Percentiles rank a stretch among this genome's conserved stretches.
Evolutionary conservation across 148 eudicot genomes (phyloP).

Genomic region (Rhododendron griersonianum): DNA sequence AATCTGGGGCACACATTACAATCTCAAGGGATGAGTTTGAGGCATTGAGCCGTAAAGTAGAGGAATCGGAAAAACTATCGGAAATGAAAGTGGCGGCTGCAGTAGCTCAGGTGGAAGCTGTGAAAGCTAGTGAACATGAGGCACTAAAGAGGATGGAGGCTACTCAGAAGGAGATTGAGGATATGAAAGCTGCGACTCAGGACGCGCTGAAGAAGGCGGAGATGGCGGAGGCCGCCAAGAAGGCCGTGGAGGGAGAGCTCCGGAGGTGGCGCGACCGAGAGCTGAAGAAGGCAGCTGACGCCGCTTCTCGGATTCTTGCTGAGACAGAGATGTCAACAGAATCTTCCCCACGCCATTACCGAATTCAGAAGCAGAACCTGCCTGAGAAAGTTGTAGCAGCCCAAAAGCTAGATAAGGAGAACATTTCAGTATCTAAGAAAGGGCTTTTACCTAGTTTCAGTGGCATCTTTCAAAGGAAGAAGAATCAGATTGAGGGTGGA

Average conservation of each 20-base stretch:
- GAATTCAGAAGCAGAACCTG: conserved; percentile 30
- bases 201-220: conserved; percentile 71
- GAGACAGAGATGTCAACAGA: conserved; percentile 37
- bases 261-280: conserved; percentile 76
- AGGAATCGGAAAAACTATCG: conserved; percentile 59
- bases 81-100: conserved; percentile 85
- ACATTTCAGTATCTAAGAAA: conserved; percentile 50
- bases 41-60: conserved; percentile 67
- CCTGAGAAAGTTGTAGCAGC: conserved; percentile 18
- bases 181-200: conserved; percentile 55
- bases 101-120: conserved; percentile 81
- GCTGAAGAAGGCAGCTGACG: conserved; percentile 77
- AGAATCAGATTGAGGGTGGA: conserved; percentile 47
- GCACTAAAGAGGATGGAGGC: conserved; percentile 64
- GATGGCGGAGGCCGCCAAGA: conserved; percentile 81
- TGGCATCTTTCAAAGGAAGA: conserved; percentile 74
- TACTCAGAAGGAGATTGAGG: conserved; percentile 64
- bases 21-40: conserved; percentile 70
- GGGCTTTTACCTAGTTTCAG: conserved; percentile 53
- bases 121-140: conserved; percentile 87
- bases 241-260: conserved; percentile 88
- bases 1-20: conserved; percentile 50
- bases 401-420: conserved; percentile 43
- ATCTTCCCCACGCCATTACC: conserved; percentile 41
- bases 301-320: conserved; percentile 61